Base-by-base conservation (phyloP, 1,284 basidiomycete genomes). In the Chiua sp. region DNA sequence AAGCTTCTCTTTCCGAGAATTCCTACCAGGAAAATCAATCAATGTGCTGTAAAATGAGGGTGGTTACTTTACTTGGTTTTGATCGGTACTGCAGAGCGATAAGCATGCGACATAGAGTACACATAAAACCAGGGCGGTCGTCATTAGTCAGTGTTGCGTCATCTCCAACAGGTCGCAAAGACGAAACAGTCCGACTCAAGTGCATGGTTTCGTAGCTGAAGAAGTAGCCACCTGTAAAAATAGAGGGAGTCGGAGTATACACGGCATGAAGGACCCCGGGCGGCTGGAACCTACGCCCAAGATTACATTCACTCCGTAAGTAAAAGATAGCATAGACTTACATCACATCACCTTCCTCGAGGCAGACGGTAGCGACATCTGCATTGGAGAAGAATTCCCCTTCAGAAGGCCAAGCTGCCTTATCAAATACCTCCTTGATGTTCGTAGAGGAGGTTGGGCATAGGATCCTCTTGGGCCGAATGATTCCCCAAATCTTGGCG, bases 161-260 rank as follows among this genome's bases (percentile, higher is more conserved):
- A 3, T 53, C 1, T 0, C 42, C 30, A 0, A 44, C 1, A 0
- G 7, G 1, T 0, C 1, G 2, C 23, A 62, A 4, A 0, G 20
- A 49, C 0, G 63, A 53, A 0, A 59, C 56, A 0, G 39, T 28
- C 0, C 23, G 11, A 0, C 51, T 67, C 0, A 65, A 30, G 2
- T 65, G 58, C 56, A 65, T 65, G 0, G 52, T 69, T 0, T 62
- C 12, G 5, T 62, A 67, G 8, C 10, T 51, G 28, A 48, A 68
- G 2, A 62, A 69, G 1, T 67, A 69, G 0, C 52, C 54, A 0
- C 66, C 50, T 0, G 18, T 67, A 30, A 67, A 61, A 0, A 68
- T 53, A 0, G 59, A 57, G 0, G 51, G 11, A 0, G 67, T 35
- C 0, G 57, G 56, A 0, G 53, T 68, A 13, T 62, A 68, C 3